A percentile compares a stretch with the other conserved stretches of the same genome.
Evolutionary conservation across 2,329 filamentous ascomycete genomes (phyloP).

Genomic region (Hypoxylon sp.): DNA sequence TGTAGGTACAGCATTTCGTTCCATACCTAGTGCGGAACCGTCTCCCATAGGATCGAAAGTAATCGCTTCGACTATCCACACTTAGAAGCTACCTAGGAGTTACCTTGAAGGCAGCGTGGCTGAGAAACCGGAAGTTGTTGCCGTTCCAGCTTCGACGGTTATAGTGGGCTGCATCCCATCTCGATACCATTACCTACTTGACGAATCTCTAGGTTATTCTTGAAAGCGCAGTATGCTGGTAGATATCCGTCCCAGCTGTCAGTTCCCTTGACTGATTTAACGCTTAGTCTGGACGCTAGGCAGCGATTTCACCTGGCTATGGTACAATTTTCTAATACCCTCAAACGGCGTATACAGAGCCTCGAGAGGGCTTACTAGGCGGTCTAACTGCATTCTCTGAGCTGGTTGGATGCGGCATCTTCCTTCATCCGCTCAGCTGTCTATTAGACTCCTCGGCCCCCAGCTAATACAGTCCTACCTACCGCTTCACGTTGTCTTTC

Average conservation of each 20-base stretch:
- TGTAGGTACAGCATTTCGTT: slow-evolving; percentile 58
- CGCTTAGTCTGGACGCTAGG: slow-evolving; percentile 60
- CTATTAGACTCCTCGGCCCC: slow-evolving; percentile 59
- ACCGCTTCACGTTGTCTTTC: slow-evolving; percentile 3
- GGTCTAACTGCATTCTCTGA: neutral
- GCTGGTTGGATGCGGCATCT: slow-evolving; percentile 46
- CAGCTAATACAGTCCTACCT: neutral
- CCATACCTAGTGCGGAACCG: slow-evolving; percentile 56
- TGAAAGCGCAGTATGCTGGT: slow-evolving; percentile 1
- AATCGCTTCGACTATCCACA: slow-evolving; percentile 62
- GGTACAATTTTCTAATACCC: slow-evolving; percentile 58
- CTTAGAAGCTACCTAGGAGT: slow-evolving; percentile 51
- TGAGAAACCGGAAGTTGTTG: slow-evolving; percentile 56
- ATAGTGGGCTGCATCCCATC: neutral
- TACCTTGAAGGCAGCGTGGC: slow-evolving; percentile 1
- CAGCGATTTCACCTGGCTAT: slow-evolving; percentile 58
- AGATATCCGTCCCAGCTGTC: neutral
- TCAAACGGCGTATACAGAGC: slow-evolving; percentile 54
- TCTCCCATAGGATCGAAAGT: slow-evolving; percentile 61
- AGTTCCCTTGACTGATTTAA: slow-evolving; percentile 38
- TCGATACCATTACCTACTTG: slow-evolving; percentile 56
- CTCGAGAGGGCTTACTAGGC: slow-evolving; percentile 56
- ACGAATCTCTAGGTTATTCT: neutral
- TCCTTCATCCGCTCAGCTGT: slow-evolving; percentile 59
- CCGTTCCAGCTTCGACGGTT: slow-evolving; percentile 60